phyloP scores from a whole-genome alignment of 495 filamentous ascomycete species.

The Neurospora sp. region DNA sequence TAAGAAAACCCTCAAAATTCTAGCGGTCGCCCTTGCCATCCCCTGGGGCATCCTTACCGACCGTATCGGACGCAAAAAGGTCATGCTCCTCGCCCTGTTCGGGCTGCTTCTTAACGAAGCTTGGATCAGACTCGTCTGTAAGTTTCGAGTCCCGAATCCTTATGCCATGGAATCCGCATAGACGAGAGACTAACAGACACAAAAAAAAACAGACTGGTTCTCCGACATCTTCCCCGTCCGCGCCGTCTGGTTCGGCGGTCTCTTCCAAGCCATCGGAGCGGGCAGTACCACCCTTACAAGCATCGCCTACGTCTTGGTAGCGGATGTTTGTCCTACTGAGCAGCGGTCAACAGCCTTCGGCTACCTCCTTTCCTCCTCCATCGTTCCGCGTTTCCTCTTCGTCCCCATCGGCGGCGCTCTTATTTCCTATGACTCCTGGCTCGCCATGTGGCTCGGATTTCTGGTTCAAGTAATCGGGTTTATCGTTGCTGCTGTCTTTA shows the following conservation, averaged over 20 bases:
- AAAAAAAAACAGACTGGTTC: constrained; percentile 14
- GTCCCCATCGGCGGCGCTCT: constrained; percentile 38
- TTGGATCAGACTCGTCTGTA: constrained; percentile 26
- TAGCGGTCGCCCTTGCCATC: constrained; percentile 29
- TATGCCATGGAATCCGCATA: too few species aligned
- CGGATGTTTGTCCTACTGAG: constrained; percentile 42
- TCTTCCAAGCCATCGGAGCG: constrained; percentile 42
- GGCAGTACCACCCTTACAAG: constrained; percentile 37
- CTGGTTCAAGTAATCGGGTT: constrained; percentile 29
- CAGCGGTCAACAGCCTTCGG: constrained; percentile 44
- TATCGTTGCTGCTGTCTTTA: constrained; percentile 14
- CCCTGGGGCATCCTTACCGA: constrained; percentile 39
- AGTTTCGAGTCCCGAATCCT: neutral
- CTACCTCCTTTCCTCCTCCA: constrained; percentile 25
- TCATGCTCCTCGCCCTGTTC: constrained; percentile 26
- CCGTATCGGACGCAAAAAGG: constrained; percentile 34
- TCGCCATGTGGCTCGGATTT: constrained; percentile 41
- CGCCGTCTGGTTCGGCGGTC: constrained; percentile 40
- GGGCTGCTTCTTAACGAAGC: constrained; percentile 25
- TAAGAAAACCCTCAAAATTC: neutral
- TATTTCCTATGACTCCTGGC: constrained; percentile 37
- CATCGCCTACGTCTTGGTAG: constrained; percentile 44
- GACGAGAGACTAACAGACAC: too few species aligned
- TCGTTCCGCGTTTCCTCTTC: constrained; percentile 7
- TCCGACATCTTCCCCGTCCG: constrained; percentile 35